phyloP scores from a whole-genome alignment of 2,329 filamentous ascomycete species.

The Herpomyces periplanetae region DNA sequence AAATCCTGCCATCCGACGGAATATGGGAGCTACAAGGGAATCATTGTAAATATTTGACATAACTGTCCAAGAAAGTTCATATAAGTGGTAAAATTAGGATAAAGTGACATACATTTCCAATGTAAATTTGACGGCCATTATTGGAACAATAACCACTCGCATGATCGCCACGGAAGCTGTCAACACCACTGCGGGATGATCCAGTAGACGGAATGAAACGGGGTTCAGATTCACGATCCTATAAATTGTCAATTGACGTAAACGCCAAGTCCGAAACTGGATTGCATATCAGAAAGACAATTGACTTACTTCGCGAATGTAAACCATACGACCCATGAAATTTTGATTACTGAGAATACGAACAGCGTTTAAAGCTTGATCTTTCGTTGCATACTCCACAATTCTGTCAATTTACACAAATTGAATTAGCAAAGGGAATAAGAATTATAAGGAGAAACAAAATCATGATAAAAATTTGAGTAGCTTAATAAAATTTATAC shows the following conservation, averaged over 20 bases:
- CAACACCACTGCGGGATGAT: constrained; percentile 7
- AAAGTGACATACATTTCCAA: constrained; percentile 61
- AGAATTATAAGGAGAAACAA: constrained; percentile 1
- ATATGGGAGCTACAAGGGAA: constrained; percentile 36
- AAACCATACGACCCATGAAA: constrained; percentile 88
- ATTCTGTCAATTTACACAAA: constrained; percentile 20
- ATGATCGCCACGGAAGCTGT: constrained; percentile 14
- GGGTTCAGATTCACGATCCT: constrained; percentile 94
- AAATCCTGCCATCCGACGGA: constrained; percentile 95
- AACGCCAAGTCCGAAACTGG: constrained; percentile 1
- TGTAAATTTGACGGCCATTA: constrained; percentile 61
- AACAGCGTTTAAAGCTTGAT: constrained; percentile 92
- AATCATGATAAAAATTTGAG: constrained; percentile 1
- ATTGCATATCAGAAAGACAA: constrained; percentile 2
- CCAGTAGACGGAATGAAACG: constrained; percentile 41
- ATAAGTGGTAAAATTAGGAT: constrained; percentile 4
- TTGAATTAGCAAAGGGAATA: constrained; percentile 6
- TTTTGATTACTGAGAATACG: constrained; percentile 95
- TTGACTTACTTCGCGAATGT: constrained; percentile 80
- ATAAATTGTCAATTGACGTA: constrained; percentile 1
- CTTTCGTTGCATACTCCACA: constrained; percentile 99
- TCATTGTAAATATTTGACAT: constrained; percentile 8
- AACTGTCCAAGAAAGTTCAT: constrained; percentile 5
- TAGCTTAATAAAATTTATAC: constrained; percentile 8
- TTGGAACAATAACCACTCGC: constrained; percentile 13